Conservation (phyloP, 2,329 filamentous ascomycete genomes). For the Meredithiella fracta region DNA sequence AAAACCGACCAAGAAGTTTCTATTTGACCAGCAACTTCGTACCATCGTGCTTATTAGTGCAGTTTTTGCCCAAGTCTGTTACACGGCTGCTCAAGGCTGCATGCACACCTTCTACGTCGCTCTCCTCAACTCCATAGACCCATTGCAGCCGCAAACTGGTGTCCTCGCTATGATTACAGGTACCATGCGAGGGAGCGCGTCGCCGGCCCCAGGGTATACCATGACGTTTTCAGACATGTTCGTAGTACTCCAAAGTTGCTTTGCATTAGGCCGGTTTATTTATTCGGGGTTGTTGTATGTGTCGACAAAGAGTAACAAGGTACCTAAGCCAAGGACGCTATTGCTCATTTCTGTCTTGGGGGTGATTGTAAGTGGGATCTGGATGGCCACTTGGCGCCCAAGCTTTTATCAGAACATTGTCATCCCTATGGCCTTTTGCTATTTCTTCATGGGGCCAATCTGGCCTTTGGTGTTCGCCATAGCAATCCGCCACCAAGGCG, state of each 20-base stretch:
- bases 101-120: slow-evolving; percentile 43
- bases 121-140: slow-evolving; percentile 26
- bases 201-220: slow-evolving; percentile 28
- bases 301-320: slow-evolving; percentile 29
- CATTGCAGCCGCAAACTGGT: slow-evolving; percentile 28
- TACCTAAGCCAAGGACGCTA: slow-evolving; percentile 52
- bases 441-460: slow-evolving; percentile 68
- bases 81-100: slow-evolving; percentile 57
- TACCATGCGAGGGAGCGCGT: slow-evolving; percentile 11
- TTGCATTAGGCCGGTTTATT: slow-evolving; percentile 57
- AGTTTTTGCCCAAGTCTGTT: slow-evolving; percentile 60
- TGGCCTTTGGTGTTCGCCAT: slow-evolving; percentile 72
- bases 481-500: slow-evolving; percentile 62
- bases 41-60: slow-evolving; percentile 49
- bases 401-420: slow-evolving; percentile 29
- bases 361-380: slow-evolving; percentile 29
- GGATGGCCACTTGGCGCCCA: slow-evolving; percentile 28
- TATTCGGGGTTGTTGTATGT: slow-evolving; percentile 48
- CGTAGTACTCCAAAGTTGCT: slow-evolving; percentile 54
- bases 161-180: slow-evolving; percentile 20
- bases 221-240: slow-evolving; percentile 48
- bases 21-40: slow-evolving; percentile 33
- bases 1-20: slow-evolving; percentile 31
- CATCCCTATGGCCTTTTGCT: slow-evolving; percentile 51
- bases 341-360: slow-evolving; percentile 41